Percentiles rank a stretch among this genome's conserved stretches.
These are phyloP conservation scores for Colletotrichum siamense DNA, from an alignment of 2,329 filamentous ascomycete genomes.

Conservation along the genomic window DNA sequence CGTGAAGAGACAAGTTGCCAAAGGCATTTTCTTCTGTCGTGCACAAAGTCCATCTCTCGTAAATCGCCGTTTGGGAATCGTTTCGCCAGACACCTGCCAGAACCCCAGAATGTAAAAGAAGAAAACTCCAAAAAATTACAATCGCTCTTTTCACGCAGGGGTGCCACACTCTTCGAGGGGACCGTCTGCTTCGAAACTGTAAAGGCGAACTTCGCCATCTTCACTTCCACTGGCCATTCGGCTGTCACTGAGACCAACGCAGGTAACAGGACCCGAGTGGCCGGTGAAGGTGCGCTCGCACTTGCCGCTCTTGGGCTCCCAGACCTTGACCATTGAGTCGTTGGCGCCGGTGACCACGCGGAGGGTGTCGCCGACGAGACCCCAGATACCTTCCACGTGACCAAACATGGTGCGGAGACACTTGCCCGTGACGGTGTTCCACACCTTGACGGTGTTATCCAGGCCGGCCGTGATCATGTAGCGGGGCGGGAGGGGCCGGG, in stretches of 20 bases:
- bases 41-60: background rate
- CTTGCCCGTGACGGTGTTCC: slow-evolving; percentile 83
- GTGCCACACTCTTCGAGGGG: slow-evolving; percentile 55
- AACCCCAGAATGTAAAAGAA: background rate
- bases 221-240: slow-evolving; percentile 91
- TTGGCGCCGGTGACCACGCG: slow-evolving; percentile 89
- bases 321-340: slow-evolving; percentile 91
- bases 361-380: slow-evolving; percentile 85
- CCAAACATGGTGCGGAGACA: slow-evolving; percentile 95
- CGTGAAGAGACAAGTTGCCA: background rate
- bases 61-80: slow-evolving; percentile 19
- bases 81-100: background rate
- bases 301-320: slow-evolving; percentile 90
- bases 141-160: slow-evolving; percentile 42
- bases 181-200: slow-evolving; percentile 69
- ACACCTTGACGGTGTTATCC: slow-evolving; percentile 79
- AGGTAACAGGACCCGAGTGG: slow-evolving; percentile 90
- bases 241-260: slow-evolving; percentile 88
- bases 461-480: slow-evolving; percentile 95
- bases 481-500: slow-evolving; percentile 77
- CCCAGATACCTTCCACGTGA: slow-evolving; percentile 96
- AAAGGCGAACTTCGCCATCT: slow-evolving; percentile 88
- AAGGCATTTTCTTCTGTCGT: background rate
- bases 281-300: slow-evolving; percentile 93
- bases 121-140: background rate